These are phyloP conservation scores for Apiospora marii DNA, from an alignment of 2,329 filamentous ascomycete species.

Conservation along the genomic window DNA sequence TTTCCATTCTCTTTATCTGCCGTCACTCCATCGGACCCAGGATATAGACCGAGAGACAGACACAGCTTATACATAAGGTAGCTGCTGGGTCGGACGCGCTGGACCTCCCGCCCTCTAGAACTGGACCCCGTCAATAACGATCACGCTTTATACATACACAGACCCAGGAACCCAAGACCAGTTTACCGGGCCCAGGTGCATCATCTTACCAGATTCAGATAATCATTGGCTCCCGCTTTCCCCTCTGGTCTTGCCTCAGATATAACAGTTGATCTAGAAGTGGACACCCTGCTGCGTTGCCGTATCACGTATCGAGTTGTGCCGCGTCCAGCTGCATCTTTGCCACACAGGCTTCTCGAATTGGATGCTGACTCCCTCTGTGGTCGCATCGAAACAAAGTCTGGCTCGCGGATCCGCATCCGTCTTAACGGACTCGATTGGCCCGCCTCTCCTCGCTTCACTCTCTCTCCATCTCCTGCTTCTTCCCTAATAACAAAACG, in stretches of 20 bases:
- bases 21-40: not conserved
- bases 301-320: slow-evolving; percentile 35
- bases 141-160: slow-evolving; percentile 7
- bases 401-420: slow-evolving; percentile 34
- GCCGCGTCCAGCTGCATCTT: slow-evolving; percentile 35
- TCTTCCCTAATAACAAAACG: slow-evolving; percentile 15
- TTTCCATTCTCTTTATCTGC: not conserved
- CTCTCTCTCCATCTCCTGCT: slow-evolving; percentile 35
- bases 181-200: slow-evolving; percentile 32
- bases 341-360: slow-evolving; percentile 36
- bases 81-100: not conserved
- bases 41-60: not conserved
- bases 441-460: slow-evolving; percentile 34
- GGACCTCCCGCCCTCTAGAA: slow-evolving; percentile 14
- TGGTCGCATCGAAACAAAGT: slow-evolving; percentile 36
- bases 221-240: slow-evolving; percentile 31
- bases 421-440: slow-evolving; percentile 38
- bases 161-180: slow-evolving; percentile 18
- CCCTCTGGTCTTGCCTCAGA: slow-evolving; percentile 33
- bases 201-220: slow-evolving; percentile 35
- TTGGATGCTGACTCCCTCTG: slow-evolving; percentile 35
- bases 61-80: not conserved
- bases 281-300: slow-evolving; percentile 35
- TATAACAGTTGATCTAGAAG: slow-evolving; percentile 34
- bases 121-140: slow-evolving; percentile 5